A percentile compares a stretch with the other conserved stretches of the same genome.
phyloP scores from a whole-genome alignment of 768 basidiomycete genomes.

The Xanthoconium purpureum region DNA sequence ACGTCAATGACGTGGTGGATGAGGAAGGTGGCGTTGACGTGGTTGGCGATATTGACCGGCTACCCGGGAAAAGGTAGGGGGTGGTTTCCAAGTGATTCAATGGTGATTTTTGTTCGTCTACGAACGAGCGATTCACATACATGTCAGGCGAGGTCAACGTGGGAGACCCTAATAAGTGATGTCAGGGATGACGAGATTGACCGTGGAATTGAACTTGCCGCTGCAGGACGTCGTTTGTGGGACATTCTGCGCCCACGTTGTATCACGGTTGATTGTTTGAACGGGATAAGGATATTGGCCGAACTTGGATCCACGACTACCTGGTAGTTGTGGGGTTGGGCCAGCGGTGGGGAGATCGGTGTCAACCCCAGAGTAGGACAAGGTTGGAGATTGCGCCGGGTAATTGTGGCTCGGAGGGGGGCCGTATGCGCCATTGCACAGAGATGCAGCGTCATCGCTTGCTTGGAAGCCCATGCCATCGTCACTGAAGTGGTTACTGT shows the following conservation, averaged over 20 bases:
- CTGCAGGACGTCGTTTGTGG: constrained; percentile 32
- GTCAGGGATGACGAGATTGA: constrained; percentile 31
- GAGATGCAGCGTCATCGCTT: constrained; percentile 42
- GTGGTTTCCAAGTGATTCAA: constrained; percentile 50
- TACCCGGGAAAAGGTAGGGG: constrained; percentile 59
- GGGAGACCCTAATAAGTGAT: constrained; percentile 54
- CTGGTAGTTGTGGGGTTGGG: constrained; percentile 31
- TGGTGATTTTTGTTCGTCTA: constrained; percentile 57
- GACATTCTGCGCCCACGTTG: constrained; percentile 28
- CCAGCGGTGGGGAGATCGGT: constrained; percentile 25
- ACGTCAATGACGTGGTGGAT: constrained; percentile 57
- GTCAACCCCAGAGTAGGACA: constrained; percentile 36
- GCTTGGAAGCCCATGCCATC: constrained; percentile 49
- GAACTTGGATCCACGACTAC: constrained; percentile 52
- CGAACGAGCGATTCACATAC: constrained; percentile 44
- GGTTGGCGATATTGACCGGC: constrained; percentile 71
- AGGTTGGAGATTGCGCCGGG: constrained; percentile 47
- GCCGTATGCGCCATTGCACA: constrained; percentile 45
- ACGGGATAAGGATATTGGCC: constrained; percentile 45
- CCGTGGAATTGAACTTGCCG: constrained; percentile 27
- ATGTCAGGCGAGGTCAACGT: constrained; percentile 46
- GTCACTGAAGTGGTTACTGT: constrained; percentile 36
- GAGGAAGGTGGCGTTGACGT: constrained; percentile 60
- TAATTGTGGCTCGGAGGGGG: constrained; percentile 39
- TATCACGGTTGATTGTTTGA: constrained; percentile 33